Percentiles rank a stretch among this genome's conserved stretches.
These are phyloP conservation scores for Penicillium subrubescens DNA, from an alignment of 495 filamentous ascomycete genomes.

Conservation along the genomic window DNA sequence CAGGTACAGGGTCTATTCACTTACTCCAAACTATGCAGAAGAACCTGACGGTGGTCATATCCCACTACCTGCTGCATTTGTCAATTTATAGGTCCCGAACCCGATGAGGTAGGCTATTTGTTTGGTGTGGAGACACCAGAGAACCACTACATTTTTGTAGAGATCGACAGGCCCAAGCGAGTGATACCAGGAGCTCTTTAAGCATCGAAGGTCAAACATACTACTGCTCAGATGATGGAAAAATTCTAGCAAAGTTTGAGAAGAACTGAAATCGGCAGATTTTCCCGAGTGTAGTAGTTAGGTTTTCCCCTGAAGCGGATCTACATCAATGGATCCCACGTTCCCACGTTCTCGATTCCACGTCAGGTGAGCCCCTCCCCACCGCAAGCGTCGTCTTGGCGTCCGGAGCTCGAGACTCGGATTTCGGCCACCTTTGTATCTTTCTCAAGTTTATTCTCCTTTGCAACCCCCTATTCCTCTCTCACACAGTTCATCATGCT, in stretches of 20 bases:
- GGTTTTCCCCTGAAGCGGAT: not conserved
- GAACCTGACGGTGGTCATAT: not conserved
- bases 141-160: not conserved
- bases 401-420: constrained; percentile 20
- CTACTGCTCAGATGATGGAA: no score
- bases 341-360: constrained; percentile 6
- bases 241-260: not conserved
- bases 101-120: not conserved
- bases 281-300: not conserved
- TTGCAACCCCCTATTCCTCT: constrained; percentile 7
- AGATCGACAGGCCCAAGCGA: not conserved
- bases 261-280: not conserved
- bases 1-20: not conserved
- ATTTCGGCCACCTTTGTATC: constrained; percentile 22
- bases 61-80: not conserved
- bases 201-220: no score
- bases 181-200: not conserved
- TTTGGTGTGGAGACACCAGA: not conserved
- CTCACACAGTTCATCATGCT: constrained; percentile 40
- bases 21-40: not conserved
- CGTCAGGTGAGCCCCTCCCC: constrained; percentile 30
- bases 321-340: not conserved
- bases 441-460: constrained; percentile 8
- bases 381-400: constrained; percentile 35
- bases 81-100: no score